A percentile compares a stretch with the other conserved stretches of the same genome.
phyloP scores from a whole-genome alignment of 192 early-diverging fungal genomes.

The Gryganskiella cystojenkinii region DNA sequence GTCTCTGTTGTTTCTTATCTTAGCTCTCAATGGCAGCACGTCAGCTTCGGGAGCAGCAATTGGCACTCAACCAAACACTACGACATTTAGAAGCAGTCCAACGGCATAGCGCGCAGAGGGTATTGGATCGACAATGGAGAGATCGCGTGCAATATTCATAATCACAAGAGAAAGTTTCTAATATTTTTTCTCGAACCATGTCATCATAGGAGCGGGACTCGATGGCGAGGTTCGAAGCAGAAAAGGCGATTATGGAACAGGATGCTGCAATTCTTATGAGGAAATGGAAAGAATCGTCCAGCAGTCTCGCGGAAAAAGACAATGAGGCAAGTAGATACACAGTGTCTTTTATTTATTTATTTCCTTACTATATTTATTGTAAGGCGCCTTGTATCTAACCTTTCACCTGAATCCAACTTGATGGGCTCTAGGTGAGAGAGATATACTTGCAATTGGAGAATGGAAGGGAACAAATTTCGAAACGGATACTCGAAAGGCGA shows the following conservation, averaged over 20 bases:
- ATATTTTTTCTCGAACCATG: background rate
- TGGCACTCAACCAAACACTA: constrained; percentile 4
- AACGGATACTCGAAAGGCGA: constrained; percentile 32
- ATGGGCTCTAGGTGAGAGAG: constrained; percentile 19
- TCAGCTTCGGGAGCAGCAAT: constrained; percentile 28
- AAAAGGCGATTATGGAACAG: constrained; percentile 25
- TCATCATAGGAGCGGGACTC: constrained; percentile 29
- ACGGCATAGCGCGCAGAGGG: constrained; percentile 24
- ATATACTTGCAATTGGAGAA: constrained; percentile 25
- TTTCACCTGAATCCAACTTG: background rate
- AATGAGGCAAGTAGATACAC: constrained; percentile 20
- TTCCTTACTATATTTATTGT: constrained; percentile 1
- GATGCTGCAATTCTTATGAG: constrained; percentile 18
- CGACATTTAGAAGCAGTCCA: constrained; percentile 28
- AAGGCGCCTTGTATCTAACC: background rate
- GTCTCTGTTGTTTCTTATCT: background rate
- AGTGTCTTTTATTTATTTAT: background rate
- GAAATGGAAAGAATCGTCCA: constrained; percentile 28
- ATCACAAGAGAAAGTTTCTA: too few species aligned
- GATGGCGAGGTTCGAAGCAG: constrained; percentile 29
- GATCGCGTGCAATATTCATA: background rate
- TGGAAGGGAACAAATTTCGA: constrained; percentile 25
- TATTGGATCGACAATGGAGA: background rate
- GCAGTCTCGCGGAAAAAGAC: constrained; percentile 26
- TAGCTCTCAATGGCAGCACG: constrained; percentile 32